A percentile compares a stretch with the other conserved stretches of the same genome.
phyloP scores from a whole-genome alignment of 1,284 basidiomycete genomes.

The Thecaphora thlaspeos region DNA sequence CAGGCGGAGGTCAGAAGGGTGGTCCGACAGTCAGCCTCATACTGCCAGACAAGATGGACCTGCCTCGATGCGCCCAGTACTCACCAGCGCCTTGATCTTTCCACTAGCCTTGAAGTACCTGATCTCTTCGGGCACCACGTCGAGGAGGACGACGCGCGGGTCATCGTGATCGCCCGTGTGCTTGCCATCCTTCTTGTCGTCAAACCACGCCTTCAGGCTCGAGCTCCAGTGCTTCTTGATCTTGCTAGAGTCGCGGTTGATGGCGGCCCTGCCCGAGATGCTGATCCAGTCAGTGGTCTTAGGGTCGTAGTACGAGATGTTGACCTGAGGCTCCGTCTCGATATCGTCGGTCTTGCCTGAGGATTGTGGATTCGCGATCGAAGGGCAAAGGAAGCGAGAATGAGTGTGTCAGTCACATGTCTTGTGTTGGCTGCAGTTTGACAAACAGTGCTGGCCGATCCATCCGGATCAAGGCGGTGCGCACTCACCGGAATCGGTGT shows the following conservation, averaged over 20 bases:
- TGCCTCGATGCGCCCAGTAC: neutral
- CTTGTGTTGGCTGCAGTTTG: too few relatives aligned
- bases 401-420: too few relatives aligned
- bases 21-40: too few relatives aligned
- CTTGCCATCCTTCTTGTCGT: conserved; percentile 79
- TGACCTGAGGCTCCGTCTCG: conserved; percentile 40
- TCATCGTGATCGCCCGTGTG: conserved; percentile 79
- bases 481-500: conserved; percentile 44
- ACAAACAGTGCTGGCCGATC: neutral
- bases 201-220: conserved; percentile 70
- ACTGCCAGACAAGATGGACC: too few relatives aligned
- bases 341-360: conserved; percentile 46
- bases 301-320: conserved; percentile 67
- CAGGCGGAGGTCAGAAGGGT: too few relatives aligned
- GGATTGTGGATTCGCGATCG: conserved; percentile 60
- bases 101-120: conserved; percentile 41
- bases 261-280: conserved; percentile 70
- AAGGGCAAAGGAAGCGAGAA: neutral
- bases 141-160: conserved; percentile 76
- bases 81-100: conserved; percentile 18
- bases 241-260: conserved; percentile 38
- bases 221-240: conserved; percentile 50
- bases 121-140: conserved; percentile 74
- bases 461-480: neutral
- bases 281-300: conserved; percentile 79